Base-by-base conservation (phyloP, 2,329 filamentous ascomycete species). In the Lecanicillium sp. region DNA sequence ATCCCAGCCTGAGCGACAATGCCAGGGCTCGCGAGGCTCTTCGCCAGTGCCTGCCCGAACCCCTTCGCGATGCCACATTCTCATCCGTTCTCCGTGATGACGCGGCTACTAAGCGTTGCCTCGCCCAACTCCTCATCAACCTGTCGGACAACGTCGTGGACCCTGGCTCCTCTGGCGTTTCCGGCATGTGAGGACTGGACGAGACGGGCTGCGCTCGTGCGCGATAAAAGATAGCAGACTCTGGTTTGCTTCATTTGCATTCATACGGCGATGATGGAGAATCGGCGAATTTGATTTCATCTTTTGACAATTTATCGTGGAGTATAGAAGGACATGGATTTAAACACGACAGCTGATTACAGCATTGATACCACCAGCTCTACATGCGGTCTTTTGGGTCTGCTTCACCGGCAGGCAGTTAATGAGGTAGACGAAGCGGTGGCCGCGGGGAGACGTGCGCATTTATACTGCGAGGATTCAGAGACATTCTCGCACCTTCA, bases 11-110 rank as follows among this genome's bases (percentile, higher is more conserved):
- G 39, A 96, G 90, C 60, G 93, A 98, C 64, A 98, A 98, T 61
- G 91, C 91, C 52, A 86, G 93, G 52, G 93, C 93, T 49, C 86
- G 93, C 26, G 93, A 98, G 67, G 93, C 93, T 38, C 79, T 98
- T 19, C 83, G 93, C 35, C 93, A 98, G 68, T 98, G 93, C 62
- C 84, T 98, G 11, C 93, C 93, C 0, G 93, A 98, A 62, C 93
- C 93, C n/a, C 83, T 98, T n/a, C 86, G 93, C 40, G 93, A 98
- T 65, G 90, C 91, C 7, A 98, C 93, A 2, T 98, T 98, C 66
- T 95, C 90, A 8, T 91, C 90, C 0, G 93, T 98, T 37, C 83
- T 98, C 27, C 87, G 93, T 50, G 93, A 98, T 61, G 93, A 98
- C 62, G 93, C 93, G 12, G 93, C 93, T 1, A 98, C 93, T 1